Evolutionary conservation across 768 basidiomycete species (phyloP).

Genomic region (Termitomyces heimii): DNA sequence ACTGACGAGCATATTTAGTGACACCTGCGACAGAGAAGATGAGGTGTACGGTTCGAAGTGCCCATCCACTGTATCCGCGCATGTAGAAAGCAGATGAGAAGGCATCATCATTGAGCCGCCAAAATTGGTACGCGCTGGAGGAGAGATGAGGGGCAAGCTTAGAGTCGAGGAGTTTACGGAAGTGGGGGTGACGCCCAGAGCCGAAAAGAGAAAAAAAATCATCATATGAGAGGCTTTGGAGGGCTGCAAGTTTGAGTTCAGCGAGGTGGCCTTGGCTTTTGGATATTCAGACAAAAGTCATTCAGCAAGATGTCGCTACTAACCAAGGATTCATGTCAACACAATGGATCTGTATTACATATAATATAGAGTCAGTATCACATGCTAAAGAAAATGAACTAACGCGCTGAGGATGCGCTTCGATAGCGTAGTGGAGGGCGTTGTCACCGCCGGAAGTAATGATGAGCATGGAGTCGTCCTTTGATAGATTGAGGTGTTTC

Average conservation of each 20-base stretch:
- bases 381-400: conserved; percentile 7
- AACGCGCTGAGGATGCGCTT: conserved; percentile 50
- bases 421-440: conserved; percentile 72
- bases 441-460: conserved; percentile 82
- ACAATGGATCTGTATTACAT: conserved; percentile 44
- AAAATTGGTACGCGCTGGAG: conserved; percentile 71
- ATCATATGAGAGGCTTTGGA: conserved; percentile 47
- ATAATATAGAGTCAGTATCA: not conserved
- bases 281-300: not conserved
- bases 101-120: conserved; percentile 53
- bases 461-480: conserved; percentile 61
- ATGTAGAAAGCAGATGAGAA: conserved; percentile 58
- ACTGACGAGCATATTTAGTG: conserved; percentile 42
- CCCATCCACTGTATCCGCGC: conserved; percentile 63
- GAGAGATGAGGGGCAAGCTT: conserved; percentile 64
- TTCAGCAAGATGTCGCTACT: conserved; percentile 1
- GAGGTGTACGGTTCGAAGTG: conserved; percentile 53
- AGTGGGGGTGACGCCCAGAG: conserved; percentile 50
- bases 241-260: conserved; percentile 71
- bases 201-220: conserved; percentile 70
- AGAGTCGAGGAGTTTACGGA: conserved; percentile 54
- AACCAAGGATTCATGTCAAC: conserved; percentile 71
- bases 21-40: conserved; percentile 59
- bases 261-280: conserved; percentile 67
- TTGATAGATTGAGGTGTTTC: conserved; percentile 49